A percentile compares a stretch with the other conserved stretches of the same genome.
Conservation (phyloP, 192 early-diverging fungal species). For the Thoreauomyces humboldtii region DNA sequence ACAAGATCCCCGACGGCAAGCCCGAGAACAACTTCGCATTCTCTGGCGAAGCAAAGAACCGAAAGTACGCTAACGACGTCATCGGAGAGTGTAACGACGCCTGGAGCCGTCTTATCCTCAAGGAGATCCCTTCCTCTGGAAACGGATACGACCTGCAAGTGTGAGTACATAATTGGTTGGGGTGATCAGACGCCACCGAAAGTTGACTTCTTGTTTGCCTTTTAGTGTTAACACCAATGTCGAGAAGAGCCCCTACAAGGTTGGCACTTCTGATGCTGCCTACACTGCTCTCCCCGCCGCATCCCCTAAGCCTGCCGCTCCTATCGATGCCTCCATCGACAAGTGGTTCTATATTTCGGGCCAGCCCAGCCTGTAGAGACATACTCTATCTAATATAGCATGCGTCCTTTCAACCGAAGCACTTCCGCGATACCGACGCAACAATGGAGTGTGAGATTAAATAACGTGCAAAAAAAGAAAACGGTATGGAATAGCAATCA, state of each 20-base stretch:
- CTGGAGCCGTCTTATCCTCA: constrained; percentile 81
- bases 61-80: constrained; percentile 84
- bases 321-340: constrained; percentile 85
- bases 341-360: constrained; percentile 99
- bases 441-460: too few species aligned
- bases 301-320: constrained; percentile 51
- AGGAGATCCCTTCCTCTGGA: constrained; percentile 56
- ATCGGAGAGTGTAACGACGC: constrained; percentile 92
- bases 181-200: neutral
- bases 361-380: constrained; percentile 47
- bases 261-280: constrained; percentile 55
- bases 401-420: too few species aligned
- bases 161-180: constrained; percentile 34
- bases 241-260: constrained; percentile 71
- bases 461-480: too few species aligned
- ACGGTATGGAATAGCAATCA: too few species aligned
- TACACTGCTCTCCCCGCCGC: constrained; percentile 52
- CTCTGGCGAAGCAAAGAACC: constrained; percentile 71
- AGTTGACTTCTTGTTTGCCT: constrained; percentile 1
- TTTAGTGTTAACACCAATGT: constrained; percentile 63
- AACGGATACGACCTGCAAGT: constrained; percentile 73
- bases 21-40: constrained; percentile 99
- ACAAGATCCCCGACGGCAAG: constrained; percentile 99
- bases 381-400: too few species aligned
- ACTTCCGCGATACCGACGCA: too few species aligned